These are phyloP conservation scores for Truncatella angustata DNA, from an alignment of 2,329 filamentous ascomycete species.

Conservation along the genomic window DNA sequence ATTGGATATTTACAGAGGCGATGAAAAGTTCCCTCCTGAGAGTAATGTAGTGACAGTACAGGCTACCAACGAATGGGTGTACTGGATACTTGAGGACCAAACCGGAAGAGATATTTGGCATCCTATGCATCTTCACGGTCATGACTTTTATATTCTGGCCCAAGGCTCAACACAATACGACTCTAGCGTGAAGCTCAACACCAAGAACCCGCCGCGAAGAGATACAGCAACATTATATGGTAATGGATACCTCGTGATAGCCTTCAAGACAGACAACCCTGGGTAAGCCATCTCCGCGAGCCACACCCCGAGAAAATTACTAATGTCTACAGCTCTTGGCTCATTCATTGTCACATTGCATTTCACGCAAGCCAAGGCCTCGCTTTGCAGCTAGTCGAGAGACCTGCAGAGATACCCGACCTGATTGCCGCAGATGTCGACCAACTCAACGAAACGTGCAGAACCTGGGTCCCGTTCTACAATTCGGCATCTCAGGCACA, in stretches of 20 bases:
- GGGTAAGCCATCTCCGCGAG: slow-evolving; percentile 16
- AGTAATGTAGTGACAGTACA: slow-evolving; percentile 26
- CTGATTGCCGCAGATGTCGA: slow-evolving; percentile 15
- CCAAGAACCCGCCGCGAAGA: slow-evolving; percentile 8
- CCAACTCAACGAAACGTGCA: slow-evolving; percentile 23
- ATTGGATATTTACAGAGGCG: slow-evolving; percentile 23
- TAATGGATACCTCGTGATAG: neutral
- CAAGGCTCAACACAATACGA: slow-evolving; percentile 27
- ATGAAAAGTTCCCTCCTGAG: slow-evolving; percentile 21
- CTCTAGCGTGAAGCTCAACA: slow-evolving; percentile 27
- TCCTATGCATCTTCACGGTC: slow-evolving; percentile 34
- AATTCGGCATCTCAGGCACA: too few species aligned
- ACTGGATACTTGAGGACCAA: slow-evolving; percentile 27
- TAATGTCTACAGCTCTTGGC: slow-evolving; percentile 18
- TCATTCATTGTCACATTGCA: slow-evolving; percentile 39
- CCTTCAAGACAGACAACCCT: slow-evolving; percentile 7
- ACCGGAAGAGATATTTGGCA: slow-evolving; percentile 10
- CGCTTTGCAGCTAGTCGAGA: slow-evolving; percentile 48
- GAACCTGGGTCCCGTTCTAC: slow-evolving; percentile 18
- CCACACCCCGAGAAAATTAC: neutral
- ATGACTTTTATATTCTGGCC: slow-evolving; percentile 34
- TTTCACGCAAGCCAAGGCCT: slow-evolving; percentile 49
- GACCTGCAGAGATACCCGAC: slow-evolving; percentile 23
- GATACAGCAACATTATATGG: neutral
- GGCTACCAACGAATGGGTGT: slow-evolving; percentile 28